A percentile compares a stretch with the other conserved stretches of the same genome.
These are phyloP conservation scores for Hamigera avellanea DNA, from an alignment of 495 filamentous ascomycete genomes.

Conservation along the genomic window DNA sequence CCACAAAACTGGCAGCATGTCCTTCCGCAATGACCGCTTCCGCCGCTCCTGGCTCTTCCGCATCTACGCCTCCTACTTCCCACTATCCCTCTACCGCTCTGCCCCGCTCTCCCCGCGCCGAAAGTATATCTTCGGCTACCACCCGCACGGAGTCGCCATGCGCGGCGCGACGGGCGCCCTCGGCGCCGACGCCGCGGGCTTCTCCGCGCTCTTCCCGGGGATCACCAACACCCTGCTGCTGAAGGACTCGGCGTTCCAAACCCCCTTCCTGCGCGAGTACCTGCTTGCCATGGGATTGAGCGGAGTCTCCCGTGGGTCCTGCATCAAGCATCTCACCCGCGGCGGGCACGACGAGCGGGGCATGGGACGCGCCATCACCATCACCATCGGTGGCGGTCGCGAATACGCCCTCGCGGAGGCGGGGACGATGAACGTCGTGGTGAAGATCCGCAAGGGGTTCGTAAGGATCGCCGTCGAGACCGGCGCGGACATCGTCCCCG, in stretches of 20 bases:
- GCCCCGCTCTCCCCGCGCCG: conserved; percentile 47
- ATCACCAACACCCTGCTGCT: conserved; percentile 50
- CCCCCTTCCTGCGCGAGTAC: conserved; percentile 13
- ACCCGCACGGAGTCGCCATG: conserved; percentile 79
- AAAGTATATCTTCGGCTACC: conserved; percentile 87
- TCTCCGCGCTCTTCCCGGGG: conserved; percentile 72
- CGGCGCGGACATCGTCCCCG: conserved; percentile 15
- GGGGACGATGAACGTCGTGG: conserved; percentile 12
- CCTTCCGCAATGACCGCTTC: conserved; percentile 53
- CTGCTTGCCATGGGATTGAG: conserved; percentile 7
- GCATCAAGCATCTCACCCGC: conserved; percentile 11
- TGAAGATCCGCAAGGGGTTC: conserved; percentile 16
- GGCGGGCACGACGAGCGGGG: conserved; percentile 15
- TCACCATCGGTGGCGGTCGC: conserved; percentile 15
- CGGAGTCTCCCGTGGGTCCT: conserved; percentile 14
- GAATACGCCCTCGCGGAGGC: conserved; percentile 15
- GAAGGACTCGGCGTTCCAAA: conserved; percentile 8
- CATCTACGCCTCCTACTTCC: conserved; percentile 13
- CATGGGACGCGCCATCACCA: conserved; percentile 20
- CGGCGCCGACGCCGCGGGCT: conserved; percentile 66
- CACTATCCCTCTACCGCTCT: conserved; percentile 8
- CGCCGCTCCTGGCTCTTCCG: conserved; percentile 37
- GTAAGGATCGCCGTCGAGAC: conserved; percentile 12
- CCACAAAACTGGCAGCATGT: conserved; percentile 50
- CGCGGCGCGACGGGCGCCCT: conserved; percentile 75